Conservation (phyloP, 2,329 filamentous ascomycete genomes). For the Sarocladium brachiariae region DNA sequence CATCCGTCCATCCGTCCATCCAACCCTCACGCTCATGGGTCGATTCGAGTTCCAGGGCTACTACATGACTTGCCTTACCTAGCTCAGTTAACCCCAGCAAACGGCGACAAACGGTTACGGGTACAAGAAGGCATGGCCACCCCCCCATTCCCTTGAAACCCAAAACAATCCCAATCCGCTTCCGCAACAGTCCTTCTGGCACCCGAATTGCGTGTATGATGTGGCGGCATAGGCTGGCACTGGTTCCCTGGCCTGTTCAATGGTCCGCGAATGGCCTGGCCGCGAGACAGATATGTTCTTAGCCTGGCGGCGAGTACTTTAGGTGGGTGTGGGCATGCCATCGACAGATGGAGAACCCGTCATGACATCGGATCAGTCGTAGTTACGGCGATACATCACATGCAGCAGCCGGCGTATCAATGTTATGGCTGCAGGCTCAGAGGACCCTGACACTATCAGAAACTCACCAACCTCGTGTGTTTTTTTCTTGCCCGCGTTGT, state of each 20-base stretch:
- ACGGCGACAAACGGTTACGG: neutral
- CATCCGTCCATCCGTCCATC: no score
- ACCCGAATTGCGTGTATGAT: neutral
- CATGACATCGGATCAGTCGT: constrained; percentile 2
- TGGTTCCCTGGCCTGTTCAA: constrained; percentile 1
- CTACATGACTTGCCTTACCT: no score
- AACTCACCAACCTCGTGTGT: neutral
- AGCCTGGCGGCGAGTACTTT: neutral
- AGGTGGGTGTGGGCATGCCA: neutral
- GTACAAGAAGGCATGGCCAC: neutral
- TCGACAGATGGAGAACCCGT: neutral
- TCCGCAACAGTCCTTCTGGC: neutral
- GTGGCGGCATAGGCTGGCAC: constrained; percentile 4
- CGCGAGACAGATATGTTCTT: constrained; percentile 3
- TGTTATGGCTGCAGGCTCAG: neutral
- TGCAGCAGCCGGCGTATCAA: no score
- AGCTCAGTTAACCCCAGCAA: no score
- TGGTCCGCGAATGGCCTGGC: constrained; percentile 2
- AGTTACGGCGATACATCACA: no score
- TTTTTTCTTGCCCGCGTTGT: no score
- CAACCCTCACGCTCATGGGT: no score
- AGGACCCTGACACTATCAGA: constrained; percentile 1
- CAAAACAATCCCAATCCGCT: neutral
- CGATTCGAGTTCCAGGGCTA: no score
- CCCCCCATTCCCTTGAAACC: constrained; percentile 2